phyloP scores from a whole-genome alignment of 345 rosid genomes.

The Rhodamnia rubescens region DNA sequence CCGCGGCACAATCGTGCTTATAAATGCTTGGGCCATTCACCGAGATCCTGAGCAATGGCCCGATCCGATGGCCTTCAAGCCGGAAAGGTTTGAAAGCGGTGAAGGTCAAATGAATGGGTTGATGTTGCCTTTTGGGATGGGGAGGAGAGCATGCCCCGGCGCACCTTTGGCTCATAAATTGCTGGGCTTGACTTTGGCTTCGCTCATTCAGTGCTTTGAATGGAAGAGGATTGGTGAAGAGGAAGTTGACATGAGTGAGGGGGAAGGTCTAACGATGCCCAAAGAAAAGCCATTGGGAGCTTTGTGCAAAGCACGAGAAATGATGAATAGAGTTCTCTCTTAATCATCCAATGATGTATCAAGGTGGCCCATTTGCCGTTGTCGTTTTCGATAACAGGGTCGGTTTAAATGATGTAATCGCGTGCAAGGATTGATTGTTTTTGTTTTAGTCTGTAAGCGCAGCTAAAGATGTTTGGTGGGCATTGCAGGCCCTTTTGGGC shows the following conservation, averaged over 20 bases:
- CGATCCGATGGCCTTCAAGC: too few relatives aligned
- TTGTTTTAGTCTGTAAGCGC: too few relatives aligned
- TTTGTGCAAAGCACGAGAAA: constrained; percentile 8
- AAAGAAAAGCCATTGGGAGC: constrained; percentile 30
- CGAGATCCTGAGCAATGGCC: too few relatives aligned
- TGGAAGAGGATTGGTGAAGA: constrained; percentile 34
- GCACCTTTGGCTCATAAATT: constrained; percentile 8
- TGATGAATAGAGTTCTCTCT: not conserved
- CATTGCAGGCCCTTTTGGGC: too few relatives aligned
- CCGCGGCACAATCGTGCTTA: too few relatives aligned
- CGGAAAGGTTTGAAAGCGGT: too few relatives aligned
- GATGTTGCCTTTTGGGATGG: constrained; percentile 12
- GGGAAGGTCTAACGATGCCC: constrained; percentile 30
- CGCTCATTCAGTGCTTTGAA: constrained; percentile 44
- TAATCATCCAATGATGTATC: not conserved
- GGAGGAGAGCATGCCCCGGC: constrained; percentile 19
- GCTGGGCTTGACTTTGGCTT: constrained; percentile 14
- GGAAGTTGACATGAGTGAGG: constrained; percentile 32
- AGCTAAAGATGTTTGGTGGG: too few relatives aligned
- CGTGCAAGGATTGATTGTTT: too few relatives aligned
- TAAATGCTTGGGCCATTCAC: too few relatives aligned
- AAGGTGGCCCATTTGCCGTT: too few relatives aligned
- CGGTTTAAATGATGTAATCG: too few relatives aligned
- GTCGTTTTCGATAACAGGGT: too few relatives aligned
- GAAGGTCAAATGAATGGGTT: not conserved